phyloP scores from a whole-genome alignment of 495 filamentous ascomycete genomes.

The Physcia stellaris region DNA sequence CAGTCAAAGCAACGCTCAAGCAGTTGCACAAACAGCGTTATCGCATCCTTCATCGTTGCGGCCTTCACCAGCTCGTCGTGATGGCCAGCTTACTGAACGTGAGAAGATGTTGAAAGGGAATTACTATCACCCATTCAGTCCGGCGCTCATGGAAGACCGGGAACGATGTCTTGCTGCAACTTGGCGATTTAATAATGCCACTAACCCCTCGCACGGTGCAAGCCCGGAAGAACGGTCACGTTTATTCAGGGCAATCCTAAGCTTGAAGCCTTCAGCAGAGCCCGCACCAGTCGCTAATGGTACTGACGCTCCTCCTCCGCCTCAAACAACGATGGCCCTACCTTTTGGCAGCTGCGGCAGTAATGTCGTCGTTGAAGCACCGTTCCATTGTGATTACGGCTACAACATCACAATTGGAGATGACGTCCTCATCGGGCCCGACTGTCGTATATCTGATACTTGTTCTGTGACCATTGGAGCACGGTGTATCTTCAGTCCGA shows the following conservation, averaged over 20 bases:
- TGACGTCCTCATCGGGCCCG: constrained; percentile 71
- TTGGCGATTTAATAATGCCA: constrained; percentile 81
- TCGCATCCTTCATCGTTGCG: constrained; percentile 28
- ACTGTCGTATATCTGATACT: constrained; percentile 79
- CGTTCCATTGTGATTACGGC: constrained; percentile 90
- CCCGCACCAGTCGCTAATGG: constrained; percentile 26
- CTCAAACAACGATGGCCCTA: constrained; percentile 27
- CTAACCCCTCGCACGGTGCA: constrained; percentile 62
- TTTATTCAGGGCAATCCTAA: constrained; percentile 61
- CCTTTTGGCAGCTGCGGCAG: constrained; percentile 55
- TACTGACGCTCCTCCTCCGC: constrained; percentile 34
- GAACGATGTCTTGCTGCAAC: constrained; percentile 74
- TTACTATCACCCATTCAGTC: constrained; percentile 62
- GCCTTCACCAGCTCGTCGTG: constrained; percentile 26
- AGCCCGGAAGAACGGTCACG: constrained; percentile 67
- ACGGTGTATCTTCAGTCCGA: constrained; percentile 69
- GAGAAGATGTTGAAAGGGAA: constrained; percentile 89
- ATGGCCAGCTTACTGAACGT: constrained; percentile 52
- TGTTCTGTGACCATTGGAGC: constrained; percentile 61
- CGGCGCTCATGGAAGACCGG: constrained; percentile 70
- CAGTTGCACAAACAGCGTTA: constrained; percentile 45
- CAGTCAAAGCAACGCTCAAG: constrained; percentile 30
- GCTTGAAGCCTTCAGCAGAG: constrained; percentile 15
- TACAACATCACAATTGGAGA: constrained; percentile 87
- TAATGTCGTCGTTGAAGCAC: constrained; percentile 69